These are phyloP conservation scores for Aaosphaeria arxii DNA, from an alignment of 2,329 filamentous ascomycete species.

Conservation along the genomic window DNA sequence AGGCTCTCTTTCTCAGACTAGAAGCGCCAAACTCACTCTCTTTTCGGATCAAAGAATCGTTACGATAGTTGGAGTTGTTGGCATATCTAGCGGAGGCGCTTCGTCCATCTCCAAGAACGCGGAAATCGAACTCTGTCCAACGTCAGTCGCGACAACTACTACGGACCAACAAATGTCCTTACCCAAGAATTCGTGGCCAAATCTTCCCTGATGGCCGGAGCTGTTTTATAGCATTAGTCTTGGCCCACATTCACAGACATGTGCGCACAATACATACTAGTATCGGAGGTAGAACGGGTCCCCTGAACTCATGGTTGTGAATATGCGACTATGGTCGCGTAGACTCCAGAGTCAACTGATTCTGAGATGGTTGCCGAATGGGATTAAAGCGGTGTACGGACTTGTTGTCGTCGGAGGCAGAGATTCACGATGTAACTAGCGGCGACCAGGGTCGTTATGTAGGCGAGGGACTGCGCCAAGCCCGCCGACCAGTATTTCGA, in stretches of 20 bases:
- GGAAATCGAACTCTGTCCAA: conserved; percentile 87
- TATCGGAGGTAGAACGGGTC: conserved; percentile 96
- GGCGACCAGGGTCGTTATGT: conserved; percentile 5
- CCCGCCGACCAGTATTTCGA: conserved; percentile 31
- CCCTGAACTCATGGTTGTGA: conserved; percentile 61
- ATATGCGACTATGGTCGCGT: background rate
- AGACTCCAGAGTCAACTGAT: too few species aligned
- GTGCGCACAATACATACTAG: conserved; percentile 66
- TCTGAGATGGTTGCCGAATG: too few species aligned
- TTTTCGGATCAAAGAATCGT: conserved; percentile 98
- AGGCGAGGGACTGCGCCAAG: conserved; percentile 13
- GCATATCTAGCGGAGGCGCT: conserved; percentile 95
- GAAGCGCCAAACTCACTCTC: conserved; percentile 65
- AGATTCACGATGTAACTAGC: conserved; percentile 3
- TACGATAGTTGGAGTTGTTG: conserved; percentile 99
- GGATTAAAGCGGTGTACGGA: background rate
- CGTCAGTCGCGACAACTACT: conserved; percentile 7
- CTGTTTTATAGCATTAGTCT: conserved; percentile 48
- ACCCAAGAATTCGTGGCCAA: conserved; percentile 98
- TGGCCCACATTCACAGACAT: conserved; percentile 9
- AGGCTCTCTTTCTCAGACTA: background rate
- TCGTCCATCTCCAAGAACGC: conserved; percentile 85
- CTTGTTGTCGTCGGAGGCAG: background rate
- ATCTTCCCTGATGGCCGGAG: conserved; percentile 94
- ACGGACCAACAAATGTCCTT: conserved; percentile 23